Conservation (phyloP, 2,329 filamentous ascomycete genomes). For the Taxawa tesnikishii region DNA sequence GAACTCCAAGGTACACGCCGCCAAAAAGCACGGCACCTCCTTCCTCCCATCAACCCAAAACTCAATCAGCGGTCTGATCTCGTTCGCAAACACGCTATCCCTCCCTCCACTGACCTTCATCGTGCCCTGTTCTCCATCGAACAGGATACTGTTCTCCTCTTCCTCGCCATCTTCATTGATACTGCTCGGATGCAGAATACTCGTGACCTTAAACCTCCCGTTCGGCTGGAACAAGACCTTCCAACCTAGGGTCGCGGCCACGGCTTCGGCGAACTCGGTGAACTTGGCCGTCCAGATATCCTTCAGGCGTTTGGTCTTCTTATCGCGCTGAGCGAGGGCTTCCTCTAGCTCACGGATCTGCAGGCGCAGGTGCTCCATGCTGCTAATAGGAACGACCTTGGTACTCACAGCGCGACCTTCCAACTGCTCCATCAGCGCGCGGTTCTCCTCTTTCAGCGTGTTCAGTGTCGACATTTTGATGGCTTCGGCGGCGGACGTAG, state of each 20-base stretch:
- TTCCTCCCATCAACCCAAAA: constrained; percentile 95
- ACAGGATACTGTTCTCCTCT: constrained; percentile 54
- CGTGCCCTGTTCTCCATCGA: constrained; percentile 85
- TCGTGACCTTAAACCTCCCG: constrained; percentile 85
- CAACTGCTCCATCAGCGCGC: constrained; percentile 65
- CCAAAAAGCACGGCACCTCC: constrained; percentile 85
- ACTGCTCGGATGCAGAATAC: constrained; percentile 57
- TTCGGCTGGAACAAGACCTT: constrained; percentile 95
- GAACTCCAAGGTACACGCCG: constrained; percentile 84
- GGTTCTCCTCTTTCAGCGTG: constrained; percentile 72
- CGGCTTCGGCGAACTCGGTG: constrained; percentile 88
- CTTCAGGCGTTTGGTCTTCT: constrained; percentile 73
- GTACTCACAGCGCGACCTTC: constrained; percentile 33
- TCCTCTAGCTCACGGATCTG: constrained; percentile 51
- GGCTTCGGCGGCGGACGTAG: constrained; percentile 72
- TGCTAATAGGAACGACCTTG: constrained; percentile 61
- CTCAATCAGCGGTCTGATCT: constrained; percentile 76
- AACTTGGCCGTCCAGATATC: constrained; percentile 89
- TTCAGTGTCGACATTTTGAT: constrained; percentile 71
- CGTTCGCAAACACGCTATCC: constrained; percentile 69
- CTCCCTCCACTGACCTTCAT: constrained; percentile 97
- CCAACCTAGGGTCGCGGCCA: constrained; percentile 85
- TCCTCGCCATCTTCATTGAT: constrained; percentile 29
- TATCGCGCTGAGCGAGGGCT: constrained; percentile 54
- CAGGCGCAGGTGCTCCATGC: constrained; percentile 62